Evolutionary conservation across 441 rosid species (phyloP).

Genomic region (Euphorbia corollata): DNA sequence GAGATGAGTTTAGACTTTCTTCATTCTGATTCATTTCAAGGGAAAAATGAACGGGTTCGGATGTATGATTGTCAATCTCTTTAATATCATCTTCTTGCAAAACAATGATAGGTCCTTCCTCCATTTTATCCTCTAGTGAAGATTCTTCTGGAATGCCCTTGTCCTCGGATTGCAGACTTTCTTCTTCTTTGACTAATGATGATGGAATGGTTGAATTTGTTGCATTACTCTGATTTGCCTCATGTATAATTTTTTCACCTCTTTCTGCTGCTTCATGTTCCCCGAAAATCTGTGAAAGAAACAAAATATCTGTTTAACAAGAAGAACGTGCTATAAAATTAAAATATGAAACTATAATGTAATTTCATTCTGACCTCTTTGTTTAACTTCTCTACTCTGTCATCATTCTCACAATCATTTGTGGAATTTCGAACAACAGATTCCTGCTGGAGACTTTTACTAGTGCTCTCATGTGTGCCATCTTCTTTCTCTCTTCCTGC

Average conservation of each 20-base stretch:
- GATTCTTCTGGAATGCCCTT: slow-evolving; percentile 5
- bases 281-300: slow-evolving; percentile 16
- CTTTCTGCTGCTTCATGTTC: slow-evolving; percentile 14
- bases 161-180: background rate
- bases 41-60: background rate
- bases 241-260: slow-evolving; percentile 11
- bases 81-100: background rate
- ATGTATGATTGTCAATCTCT: slow-evolving; percentile 3
- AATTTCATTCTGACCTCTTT: slow-evolving; percentile 24
- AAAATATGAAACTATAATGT: background rate
- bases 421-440: slow-evolving; percentile 5
- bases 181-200: slow-evolving; percentile 14
- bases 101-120: slow-evolving; percentile 8
- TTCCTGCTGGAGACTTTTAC: slow-evolving; percentile 17
- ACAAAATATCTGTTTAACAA: background rate
- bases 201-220: background rate
- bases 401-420: slow-evolving; percentile 14
- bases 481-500: slow-evolving; percentile 19
- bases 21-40: slow-evolving; percentile 10
- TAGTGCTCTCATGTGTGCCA: slow-evolving; percentile 8
- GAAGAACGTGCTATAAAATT: background rate
- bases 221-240: slow-evolving; percentile 17
- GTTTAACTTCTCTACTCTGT: slow-evolving; percentile 8
- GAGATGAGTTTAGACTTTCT: background rate
- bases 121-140: slow-evolving; percentile 11